Percentiles rank a stretch among this genome's conserved stretches.
phyloP scores from a whole-genome alignment of 331 rosid species.

The Malus hybrid region DNA sequence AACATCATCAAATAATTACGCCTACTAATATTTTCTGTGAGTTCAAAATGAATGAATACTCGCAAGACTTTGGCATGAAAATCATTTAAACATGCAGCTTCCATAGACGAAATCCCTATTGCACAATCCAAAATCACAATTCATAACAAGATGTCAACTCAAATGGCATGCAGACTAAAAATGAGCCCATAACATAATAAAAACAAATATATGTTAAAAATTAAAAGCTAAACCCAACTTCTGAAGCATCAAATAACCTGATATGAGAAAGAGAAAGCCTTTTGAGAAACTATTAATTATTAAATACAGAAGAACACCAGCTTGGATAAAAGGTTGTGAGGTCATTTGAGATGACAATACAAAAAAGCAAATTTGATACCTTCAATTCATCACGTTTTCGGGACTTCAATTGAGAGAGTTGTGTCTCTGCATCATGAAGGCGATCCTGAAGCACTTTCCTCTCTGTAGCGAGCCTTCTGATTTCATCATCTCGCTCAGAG shows the following conservation, averaged over 20 bases:
- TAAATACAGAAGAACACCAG: neutral
- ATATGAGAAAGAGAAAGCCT: neutral
- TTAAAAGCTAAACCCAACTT: neutral
- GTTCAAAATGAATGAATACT: neutral
- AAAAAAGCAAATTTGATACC: constrained; percentile 33
- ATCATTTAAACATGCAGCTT: neutral
- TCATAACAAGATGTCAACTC: neutral
- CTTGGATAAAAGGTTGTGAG: neutral
- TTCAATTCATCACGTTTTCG: constrained; percentile 95
- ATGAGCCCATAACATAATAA: neutral
- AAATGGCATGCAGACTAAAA: neutral
- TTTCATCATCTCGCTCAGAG: constrained; percentile 92
- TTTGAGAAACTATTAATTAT: neutral
- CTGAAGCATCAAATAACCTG: neutral
- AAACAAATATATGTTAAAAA: neutral
- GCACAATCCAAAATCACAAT: neutral
- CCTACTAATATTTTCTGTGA: neutral
- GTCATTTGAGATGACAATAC: neutral
- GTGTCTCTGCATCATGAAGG: constrained; percentile 88
- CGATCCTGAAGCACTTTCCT: constrained; percentile 88
- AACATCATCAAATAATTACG: neutral
- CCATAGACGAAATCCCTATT: neutral
- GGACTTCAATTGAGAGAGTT: constrained; percentile 76
- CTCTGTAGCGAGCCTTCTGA: constrained; percentile 58
- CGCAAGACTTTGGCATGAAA: neutral